Evolutionary conservation across 768 basidiomycete species (phyloP).

Genomic region (Lentinula guzmanii): DNA sequence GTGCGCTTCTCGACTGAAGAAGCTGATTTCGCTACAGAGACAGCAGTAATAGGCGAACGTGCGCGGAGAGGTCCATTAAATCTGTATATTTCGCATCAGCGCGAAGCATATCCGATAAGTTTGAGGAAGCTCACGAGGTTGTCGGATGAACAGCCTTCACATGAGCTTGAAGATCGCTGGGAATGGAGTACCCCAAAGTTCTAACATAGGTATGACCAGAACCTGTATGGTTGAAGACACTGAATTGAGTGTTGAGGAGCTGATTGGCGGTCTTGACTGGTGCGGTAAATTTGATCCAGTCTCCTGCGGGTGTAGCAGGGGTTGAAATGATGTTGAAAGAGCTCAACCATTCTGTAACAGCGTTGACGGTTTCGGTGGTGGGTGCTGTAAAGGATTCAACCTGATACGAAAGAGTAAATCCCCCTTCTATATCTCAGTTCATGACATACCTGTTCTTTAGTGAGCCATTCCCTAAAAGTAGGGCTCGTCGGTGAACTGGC

Average conservation of each 20-base stretch:
- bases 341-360: constrained; percentile 32
- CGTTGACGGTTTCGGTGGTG: constrained; percentile 16
- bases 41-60: constrained; percentile 14
- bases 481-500: constrained; percentile 16
- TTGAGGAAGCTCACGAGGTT: constrained; percentile 17
- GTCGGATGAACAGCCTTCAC: constrained; percentile 30
- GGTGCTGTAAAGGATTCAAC: constrained; percentile 13
- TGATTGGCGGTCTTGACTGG: constrained; percentile 27
- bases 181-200: constrained; percentile 30
- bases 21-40: not conserved
- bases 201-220: constrained; percentile 22
- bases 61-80: not conserved
- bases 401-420: not conserved
- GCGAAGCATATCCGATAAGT: not conserved
- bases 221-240: constrained; percentile 25
- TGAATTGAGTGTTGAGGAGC: constrained; percentile 27
- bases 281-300: constrained; percentile 26
- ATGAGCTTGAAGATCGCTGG: constrained; percentile 20
- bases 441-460: constrained; percentile 21
- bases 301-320: constrained; percentile 16
- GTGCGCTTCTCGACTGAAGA: constrained; percentile 11
- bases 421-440: no score
- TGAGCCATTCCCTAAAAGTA: constrained; percentile 23
- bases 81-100: not conserved
- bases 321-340: constrained; percentile 13